phyloP scores from a whole-genome alignment of 192 early-diverging fungal genomes.

The Podila verticillata region DNA sequence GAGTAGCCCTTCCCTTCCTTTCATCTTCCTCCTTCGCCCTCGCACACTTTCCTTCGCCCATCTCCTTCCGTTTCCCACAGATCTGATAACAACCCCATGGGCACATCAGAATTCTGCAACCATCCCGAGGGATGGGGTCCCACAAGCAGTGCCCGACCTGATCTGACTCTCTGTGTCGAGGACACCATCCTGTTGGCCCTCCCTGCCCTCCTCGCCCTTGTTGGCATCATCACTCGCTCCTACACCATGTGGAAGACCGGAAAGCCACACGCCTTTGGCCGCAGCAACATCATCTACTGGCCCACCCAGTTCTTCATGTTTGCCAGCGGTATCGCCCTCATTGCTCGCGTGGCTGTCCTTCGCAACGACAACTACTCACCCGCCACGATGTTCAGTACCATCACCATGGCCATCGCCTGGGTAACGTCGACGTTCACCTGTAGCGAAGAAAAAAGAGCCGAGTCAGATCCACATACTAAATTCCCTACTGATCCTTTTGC shows the following conservation, averaged over 20 bases:
- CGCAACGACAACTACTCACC: slow-evolving; percentile 19
- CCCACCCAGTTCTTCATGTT: slow-evolving; percentile 41
- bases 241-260: slow-evolving; percentile 24
- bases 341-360: slow-evolving; percentile 24
- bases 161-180: slow-evolving; percentile 47
- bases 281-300: slow-evolving; percentile 43
- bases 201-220: slow-evolving; percentile 21
- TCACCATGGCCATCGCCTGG: slow-evolving; percentile 33
- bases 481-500: not conserved
- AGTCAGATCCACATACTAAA: too few species aligned
- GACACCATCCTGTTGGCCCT: slow-evolving; percentile 42
- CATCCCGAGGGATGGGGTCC: slow-evolving; percentile 27
- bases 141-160: slow-evolving; percentile 10
- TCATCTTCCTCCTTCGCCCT: not conserved
- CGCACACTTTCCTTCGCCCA: not conserved
- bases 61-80: not conserved
- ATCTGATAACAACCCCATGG: not conserved
- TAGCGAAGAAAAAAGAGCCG: too few species aligned
- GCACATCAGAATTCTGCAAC: not conserved
- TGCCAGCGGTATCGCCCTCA: slow-evolving; percentile 18
- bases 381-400: slow-evolving; percentile 41
- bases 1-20: not conserved
- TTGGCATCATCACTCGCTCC: slow-evolving; percentile 7
- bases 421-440: slow-evolving; percentile 4
- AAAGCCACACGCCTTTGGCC: slow-evolving; percentile 40